Conservation (phyloP, 2,329 filamentous ascomycete genomes). For the Arthrobotrys entomopaga region DNA sequence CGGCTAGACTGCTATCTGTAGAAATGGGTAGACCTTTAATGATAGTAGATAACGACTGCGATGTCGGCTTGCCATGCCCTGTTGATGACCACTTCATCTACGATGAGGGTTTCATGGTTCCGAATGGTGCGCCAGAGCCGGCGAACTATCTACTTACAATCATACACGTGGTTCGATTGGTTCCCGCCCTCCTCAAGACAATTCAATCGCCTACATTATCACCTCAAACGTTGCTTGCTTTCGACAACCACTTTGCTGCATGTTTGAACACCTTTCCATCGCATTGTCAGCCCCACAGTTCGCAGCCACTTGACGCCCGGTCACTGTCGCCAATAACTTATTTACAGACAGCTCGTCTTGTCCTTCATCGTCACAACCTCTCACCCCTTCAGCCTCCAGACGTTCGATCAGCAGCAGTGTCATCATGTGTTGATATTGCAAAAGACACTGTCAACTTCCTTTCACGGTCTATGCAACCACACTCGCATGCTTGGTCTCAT, state of each 20-base stretch:
- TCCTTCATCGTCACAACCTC: slow-evolving; percentile 89
- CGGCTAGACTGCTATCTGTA: slow-evolving; percentile 74
- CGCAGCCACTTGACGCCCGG: slow-evolving; percentile 75
- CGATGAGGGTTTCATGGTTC: slow-evolving; percentile 64
- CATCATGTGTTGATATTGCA: slow-evolving; percentile 78
- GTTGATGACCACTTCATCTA: slow-evolving; percentile 82
- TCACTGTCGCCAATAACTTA: slow-evolving; percentile 79
- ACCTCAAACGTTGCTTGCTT: slow-evolving; percentile 74
- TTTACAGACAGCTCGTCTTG: slow-evolving; percentile 82
- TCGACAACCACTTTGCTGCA: slow-evolving; percentile 81
- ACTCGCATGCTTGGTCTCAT: slow-evolving; percentile 66
- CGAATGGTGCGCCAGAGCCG: slow-evolving; percentile 59
- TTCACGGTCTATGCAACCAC: slow-evolving; percentile 70
- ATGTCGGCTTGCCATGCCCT: slow-evolving; percentile 79
- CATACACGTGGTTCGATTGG: slow-evolving; percentile 82
- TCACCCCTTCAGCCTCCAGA: slow-evolving; percentile 74
- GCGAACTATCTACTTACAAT: slow-evolving; percentile 79
- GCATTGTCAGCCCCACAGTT: slow-evolving; percentile 74
- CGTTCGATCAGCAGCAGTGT: slow-evolving; percentile 76
- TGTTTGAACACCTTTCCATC: slow-evolving; percentile 81
- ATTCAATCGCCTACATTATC: slow-evolving; percentile 75
- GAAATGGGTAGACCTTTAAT: slow-evolving; percentile 82
- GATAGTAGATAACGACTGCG: slow-evolving; percentile 89
- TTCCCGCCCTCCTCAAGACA: slow-evolving; percentile 77
- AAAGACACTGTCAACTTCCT: slow-evolving; percentile 83